phyloP scores from a whole-genome alignment of 352 stramenopile genomes.

The Salisapilia sapeloensis region DNA sequence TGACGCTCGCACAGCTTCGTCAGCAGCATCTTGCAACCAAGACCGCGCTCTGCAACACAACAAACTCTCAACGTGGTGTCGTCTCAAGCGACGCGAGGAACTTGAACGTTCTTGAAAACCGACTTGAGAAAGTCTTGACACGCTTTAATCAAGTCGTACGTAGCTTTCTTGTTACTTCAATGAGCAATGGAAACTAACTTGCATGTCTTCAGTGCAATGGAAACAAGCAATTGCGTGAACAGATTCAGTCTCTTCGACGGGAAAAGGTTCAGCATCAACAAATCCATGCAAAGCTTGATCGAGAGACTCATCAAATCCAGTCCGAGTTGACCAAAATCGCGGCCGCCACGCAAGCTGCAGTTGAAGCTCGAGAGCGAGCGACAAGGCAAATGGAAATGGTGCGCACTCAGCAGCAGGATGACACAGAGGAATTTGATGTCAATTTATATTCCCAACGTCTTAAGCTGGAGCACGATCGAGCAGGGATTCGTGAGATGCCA shows the following conservation, averaged over 20 bases:
- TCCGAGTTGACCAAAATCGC: constrained; percentile 64
- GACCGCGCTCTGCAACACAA: constrained; percentile 27
- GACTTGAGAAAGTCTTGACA: constrained; percentile 69
- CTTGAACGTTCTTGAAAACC: constrained; percentile 63
- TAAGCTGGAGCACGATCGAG: constrained; percentile 69
- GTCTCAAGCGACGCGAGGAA: constrained; percentile 38
- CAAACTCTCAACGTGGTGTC: constrained; percentile 20
- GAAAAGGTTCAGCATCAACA: constrained; percentile 66
- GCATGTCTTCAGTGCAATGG: constrained; percentile 21
- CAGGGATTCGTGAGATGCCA: constrained; percentile 61
- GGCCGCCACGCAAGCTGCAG: constrained; percentile 58
- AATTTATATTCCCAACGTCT: constrained; percentile 75
- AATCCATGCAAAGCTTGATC: constrained; percentile 62
- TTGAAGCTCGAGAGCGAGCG: constrained; percentile 69
- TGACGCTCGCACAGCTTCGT: constrained; percentile 11
- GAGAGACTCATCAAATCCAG: constrained; percentile 73
- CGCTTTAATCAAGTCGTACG: constrained; percentile 62
- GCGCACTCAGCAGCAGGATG: constrained; percentile 51
- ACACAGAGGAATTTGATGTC: constrained; percentile 68
- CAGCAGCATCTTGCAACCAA: constrained; percentile 30
- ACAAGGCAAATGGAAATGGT: constrained; percentile 68
- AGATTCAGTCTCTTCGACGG: constrained; percentile 60
- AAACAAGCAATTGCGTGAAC: constrained; percentile 65
- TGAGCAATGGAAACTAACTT: not conserved
- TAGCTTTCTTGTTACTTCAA: constrained; percentile 1